Evolutionary conservation across 257 asterid genomes (phyloP), one percentile per base, ranked within the genome.

Genomic region (Knoxia roxburghii): DNA sequence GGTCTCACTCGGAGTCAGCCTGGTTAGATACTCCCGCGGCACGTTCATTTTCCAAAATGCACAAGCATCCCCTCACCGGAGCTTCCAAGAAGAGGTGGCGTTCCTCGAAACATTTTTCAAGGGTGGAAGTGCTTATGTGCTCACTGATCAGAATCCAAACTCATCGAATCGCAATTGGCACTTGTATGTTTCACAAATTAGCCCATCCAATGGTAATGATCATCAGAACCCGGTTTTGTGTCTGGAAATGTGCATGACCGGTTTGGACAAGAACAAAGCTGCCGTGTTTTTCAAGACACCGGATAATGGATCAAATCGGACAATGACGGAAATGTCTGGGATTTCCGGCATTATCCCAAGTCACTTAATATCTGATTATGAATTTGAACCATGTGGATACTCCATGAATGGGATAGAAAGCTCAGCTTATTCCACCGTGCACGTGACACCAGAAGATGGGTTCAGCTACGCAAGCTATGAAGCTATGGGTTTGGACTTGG

Each of bases 401-500:
- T 83, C 88, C 0, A 80, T 80, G 88, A 83, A 83, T 39, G 85
- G 72, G 57, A 71, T 76, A 8, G 88, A 83, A 26, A 85, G 82
- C 5, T 45, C 71, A 7, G 72, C 77, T 46, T 78, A 80, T 64
- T 83, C 85, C 30, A 80, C 88, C 0, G 77, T 80, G 74, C 88
- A 83, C 74, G 88, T 78, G 76, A 78, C 82, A 6, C 82, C 82
- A 20, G 82, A 78, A 64, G 68, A 70, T 18, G 79, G 79, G 55
- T 83, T 80, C 56, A 83, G 85, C 78, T 83, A 83, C 64, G 88
- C 88, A 29, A 83, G 88, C 73, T 83, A 75, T 23, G 88, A 80
- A 67, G 77, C 76, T 18, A 64, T 75, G 83, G 85, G 83, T 12
- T 4, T 72, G 54, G 82, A 74, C 61, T 27, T 69, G 0, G 75